These are phyloP conservation scores for Claviceps sp. DNA, from an alignment of 2,329 filamentous ascomycete species.

Conservation along the genomic window DNA sequence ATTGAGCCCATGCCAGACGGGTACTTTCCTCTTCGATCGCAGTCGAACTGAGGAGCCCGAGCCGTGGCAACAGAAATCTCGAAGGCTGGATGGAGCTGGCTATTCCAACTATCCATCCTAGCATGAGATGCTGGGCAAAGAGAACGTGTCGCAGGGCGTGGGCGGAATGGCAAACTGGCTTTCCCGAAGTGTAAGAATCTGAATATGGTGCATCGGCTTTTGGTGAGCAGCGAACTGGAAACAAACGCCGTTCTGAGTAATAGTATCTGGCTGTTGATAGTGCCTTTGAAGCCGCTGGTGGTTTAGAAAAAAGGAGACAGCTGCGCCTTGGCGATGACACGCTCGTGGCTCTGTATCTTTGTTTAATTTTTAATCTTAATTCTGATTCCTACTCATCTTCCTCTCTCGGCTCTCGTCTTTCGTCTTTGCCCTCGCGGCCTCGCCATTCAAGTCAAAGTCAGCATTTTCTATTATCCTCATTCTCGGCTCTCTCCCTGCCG, in stretches of 20 bases:
- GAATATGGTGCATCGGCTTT: not conserved
- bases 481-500: too few species aligned
- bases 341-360: not conserved
- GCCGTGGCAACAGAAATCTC: not conserved
- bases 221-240: constrained; percentile 2
- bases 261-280: constrained; percentile 1
- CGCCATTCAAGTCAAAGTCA: too few species aligned
- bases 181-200: not conserved
- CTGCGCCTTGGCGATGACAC: not conserved
- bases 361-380: not conserved
- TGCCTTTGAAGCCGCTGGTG: not conserved
- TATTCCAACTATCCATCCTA: not conserved
- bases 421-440: too few species aligned
- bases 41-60: constrained; percentile 33
- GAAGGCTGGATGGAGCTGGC: not conserved
- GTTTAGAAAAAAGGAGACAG: constrained; percentile 1
- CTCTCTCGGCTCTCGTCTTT: too few species aligned
- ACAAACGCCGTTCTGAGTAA: constrained; percentile 3
- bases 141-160: not conserved
- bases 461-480: too few species aligned
- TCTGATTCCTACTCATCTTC: not conserved
- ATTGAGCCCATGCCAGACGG: constrained; percentile 47
- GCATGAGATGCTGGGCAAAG: not conserved
- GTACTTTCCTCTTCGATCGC: constrained; percentile 41
- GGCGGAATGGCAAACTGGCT: not conserved